Conservation (phyloP, 345 rosid species). For the Kernera saxatilis region DNA sequence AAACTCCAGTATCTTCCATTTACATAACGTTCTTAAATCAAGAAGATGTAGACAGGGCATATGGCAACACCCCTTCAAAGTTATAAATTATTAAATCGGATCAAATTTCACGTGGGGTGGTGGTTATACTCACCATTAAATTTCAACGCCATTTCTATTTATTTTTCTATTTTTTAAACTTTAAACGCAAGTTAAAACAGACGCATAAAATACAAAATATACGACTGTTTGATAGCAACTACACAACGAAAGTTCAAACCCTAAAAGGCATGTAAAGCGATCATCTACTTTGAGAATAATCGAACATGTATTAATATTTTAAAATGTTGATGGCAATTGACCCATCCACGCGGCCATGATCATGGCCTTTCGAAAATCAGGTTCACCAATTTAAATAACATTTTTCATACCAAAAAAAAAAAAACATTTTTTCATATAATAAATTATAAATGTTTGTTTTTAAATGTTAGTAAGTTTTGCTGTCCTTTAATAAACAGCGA, state of each 20-base stretch:
- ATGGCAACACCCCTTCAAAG: conserved; percentile 23
- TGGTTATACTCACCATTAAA: conserved; percentile 31
- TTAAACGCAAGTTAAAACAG: background rate
- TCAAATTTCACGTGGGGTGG: conserved; percentile 22
- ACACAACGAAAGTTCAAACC: background rate
- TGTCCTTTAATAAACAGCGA: too few species aligned
- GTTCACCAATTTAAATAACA: background rate
- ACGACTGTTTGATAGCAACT: background rate
- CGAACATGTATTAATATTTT: background rate
- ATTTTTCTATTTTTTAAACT: background rate
- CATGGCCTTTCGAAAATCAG: background rate
- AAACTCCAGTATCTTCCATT: background rate
- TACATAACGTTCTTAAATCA: background rate
- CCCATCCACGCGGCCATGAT: conserved; percentile 1
- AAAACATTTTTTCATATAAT: too few species aligned
- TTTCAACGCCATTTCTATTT: background rate
- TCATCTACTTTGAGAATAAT: background rate
- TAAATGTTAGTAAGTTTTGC: too few species aligned
- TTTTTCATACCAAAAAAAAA: background rate
- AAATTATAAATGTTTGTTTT: too few species aligned
- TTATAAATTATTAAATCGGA: background rate
- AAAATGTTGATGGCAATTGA: conserved; percentile 2
- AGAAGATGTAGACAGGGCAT: background rate
- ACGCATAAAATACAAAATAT: background rate
- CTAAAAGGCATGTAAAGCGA: background rate